Percentiles rank a stretch among this genome's conserved stretches.
Conservation (phyloP, 202 grass and related monocot genomes). For the Sporobolus alterniflorus region DNA sequence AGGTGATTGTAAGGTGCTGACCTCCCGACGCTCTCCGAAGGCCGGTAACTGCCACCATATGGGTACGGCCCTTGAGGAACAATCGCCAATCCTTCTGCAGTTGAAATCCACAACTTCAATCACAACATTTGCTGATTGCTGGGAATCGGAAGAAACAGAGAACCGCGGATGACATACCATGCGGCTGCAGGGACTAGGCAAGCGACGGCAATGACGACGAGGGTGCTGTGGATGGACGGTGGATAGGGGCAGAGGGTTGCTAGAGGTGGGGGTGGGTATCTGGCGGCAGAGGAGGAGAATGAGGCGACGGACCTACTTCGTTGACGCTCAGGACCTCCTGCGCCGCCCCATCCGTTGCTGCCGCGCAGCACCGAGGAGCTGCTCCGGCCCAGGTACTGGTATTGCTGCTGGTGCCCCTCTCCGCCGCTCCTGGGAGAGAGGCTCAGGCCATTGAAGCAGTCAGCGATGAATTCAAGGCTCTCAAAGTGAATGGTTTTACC, state of each 20-base stretch:
- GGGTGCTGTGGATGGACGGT: conserved; percentile 66
- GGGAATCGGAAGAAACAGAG: neutral
- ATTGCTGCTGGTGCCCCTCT: conserved; percentile 51
- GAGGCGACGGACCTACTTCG: conserved; percentile 72
- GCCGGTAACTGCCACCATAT: conserved; percentile 50
- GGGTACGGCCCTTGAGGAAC: conserved; percentile 59
- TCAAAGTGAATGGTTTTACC: too few relatives aligned
- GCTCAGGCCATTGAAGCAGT: too few relatives aligned
- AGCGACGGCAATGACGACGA: conserved; percentile 33
- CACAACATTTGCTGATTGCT: neutral
- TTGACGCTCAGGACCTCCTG: conserved; percentile 58
- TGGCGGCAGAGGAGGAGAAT: conserved; percentile 57
- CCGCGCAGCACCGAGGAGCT: conserved; percentile 59
- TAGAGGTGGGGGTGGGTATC: neutral
- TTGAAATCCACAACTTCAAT: neutral
- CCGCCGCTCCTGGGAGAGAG: too few relatives aligned
- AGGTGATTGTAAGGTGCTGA: conserved; percentile 6
- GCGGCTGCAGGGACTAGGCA: conserved; percentile 4
- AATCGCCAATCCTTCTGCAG: conserved; percentile 38
- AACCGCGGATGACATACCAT: conserved; percentile 7
- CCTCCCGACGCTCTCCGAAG: conserved; percentile 60
- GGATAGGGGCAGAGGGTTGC: conserved; percentile 71
- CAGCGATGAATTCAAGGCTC: too few relatives aligned
- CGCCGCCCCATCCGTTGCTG: neutral
- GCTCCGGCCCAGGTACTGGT: conserved; percentile 83